Conservation (phyloP, 1,284 basidiomycete genomes). For the Afroboletus lepidellus region DNA sequence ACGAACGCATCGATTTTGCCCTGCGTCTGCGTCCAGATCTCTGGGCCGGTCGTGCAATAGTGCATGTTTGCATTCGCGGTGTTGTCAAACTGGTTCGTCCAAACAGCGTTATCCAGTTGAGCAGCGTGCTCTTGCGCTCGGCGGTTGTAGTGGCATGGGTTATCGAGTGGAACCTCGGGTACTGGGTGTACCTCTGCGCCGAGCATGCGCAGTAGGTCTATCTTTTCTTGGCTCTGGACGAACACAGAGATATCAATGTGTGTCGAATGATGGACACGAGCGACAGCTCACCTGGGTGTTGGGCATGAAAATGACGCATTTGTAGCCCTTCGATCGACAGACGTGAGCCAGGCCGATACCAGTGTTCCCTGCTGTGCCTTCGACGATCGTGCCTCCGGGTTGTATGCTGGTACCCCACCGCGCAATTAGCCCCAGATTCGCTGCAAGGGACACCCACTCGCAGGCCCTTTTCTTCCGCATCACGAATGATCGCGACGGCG, state of each 20-base stretch:
- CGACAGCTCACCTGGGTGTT: constrained; percentile 82
- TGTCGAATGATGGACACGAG: too few relatives aligned
- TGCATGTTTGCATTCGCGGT: constrained; percentile 87
- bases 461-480: constrained; percentile 87
- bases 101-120: constrained; percentile 85
- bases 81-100: constrained; percentile 99
- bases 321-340: constrained; percentile 90
- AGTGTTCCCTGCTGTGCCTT: constrained; percentile 99
- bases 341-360: constrained; percentile 96
- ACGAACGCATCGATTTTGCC: constrained; percentile 88
- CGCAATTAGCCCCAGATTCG: background rate
- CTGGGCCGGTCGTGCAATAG: constrained; percentile 90
- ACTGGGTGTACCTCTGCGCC: constrained; percentile 96
- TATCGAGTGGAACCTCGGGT: constrained; percentile 94
- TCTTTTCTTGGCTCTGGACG: constrained; percentile 86
- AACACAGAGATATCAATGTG: background rate
- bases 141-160: constrained; percentile 98
- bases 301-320: constrained; percentile 99
- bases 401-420: constrained; percentile 81
- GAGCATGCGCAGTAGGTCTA: constrained; percentile 92
- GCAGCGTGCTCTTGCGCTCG: constrained; percentile 90
- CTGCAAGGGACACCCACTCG: constrained; percentile 43
- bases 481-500: constrained; percentile 84
- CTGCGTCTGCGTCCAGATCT: constrained; percentile 91
- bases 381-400: constrained; percentile 93